These are phyloP conservation scores for Smallanthus sonchifolius DNA, from an alignment of 129 eudicot species.

Conservation along the genomic window DNA sequence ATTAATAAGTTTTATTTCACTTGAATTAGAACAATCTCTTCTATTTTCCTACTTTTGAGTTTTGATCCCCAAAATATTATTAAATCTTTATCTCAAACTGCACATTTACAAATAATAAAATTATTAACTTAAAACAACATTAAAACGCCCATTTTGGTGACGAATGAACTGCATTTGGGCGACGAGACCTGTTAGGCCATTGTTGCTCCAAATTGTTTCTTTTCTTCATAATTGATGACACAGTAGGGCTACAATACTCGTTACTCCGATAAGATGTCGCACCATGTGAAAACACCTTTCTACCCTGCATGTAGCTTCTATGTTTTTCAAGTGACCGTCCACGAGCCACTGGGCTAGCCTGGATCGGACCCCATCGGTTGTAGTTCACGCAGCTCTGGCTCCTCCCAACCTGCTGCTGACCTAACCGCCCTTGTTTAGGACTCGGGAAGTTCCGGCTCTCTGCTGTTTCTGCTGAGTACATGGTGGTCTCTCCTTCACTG, in stretches of 20 bases:
- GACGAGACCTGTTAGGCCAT: slow-evolving; percentile 41
- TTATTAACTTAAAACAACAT: slow-evolving; percentile 28
- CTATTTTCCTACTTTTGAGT: no score
- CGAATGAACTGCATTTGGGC: slow-evolving; percentile 56
- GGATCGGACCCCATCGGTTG: slow-evolving; percentile 83
- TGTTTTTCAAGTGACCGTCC: slow-evolving; percentile 58
- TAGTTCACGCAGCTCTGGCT: slow-evolving; percentile 92
- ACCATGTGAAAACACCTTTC: slow-evolving; percentile 81
- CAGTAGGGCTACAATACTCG: slow-evolving; percentile 87
- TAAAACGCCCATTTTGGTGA: slow-evolving; percentile 82
- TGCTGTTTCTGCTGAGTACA: slow-evolving; percentile 97
- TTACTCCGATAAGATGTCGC: slow-evolving; percentile 77
- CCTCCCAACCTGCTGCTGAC: slow-evolving; percentile 69
- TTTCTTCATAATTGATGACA: slow-evolving; percentile 90
- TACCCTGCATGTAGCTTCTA: slow-evolving; percentile 64
- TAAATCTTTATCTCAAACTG: slow-evolving; percentile 19
- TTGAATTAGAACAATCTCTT: no score
- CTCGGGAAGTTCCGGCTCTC: slow-evolving; percentile 88
- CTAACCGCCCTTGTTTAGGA: slow-evolving; percentile 53
- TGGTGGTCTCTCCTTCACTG: slow-evolving; percentile 90
- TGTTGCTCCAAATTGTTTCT: slow-evolving; percentile 68
- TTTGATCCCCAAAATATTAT: background rate
- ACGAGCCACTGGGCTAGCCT: slow-evolving; percentile 59
- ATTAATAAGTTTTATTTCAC: no score
- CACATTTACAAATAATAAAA: slow-evolving; percentile 19